Conservation (phyloP, 192 early-diverging fungal genomes). For the Backusella circina region DNA sequence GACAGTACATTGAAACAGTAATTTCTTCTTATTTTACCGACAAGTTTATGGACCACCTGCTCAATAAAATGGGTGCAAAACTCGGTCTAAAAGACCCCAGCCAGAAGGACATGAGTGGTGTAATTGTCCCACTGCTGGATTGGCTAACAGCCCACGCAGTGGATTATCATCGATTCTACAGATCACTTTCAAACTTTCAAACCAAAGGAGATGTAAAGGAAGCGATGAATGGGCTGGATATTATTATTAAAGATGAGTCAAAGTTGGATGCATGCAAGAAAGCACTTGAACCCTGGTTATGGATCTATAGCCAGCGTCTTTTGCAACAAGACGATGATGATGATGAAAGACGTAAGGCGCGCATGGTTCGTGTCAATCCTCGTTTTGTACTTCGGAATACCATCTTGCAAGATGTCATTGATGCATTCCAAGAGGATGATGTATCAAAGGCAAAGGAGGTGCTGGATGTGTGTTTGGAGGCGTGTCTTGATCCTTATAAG, state of each 20-base stretch:
- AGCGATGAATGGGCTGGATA: conserved; percentile 12
- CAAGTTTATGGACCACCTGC: conserved; percentile 46
- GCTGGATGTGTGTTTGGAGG: conserved; percentile 41
- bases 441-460: conserved; percentile 35
- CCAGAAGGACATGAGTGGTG: conserved; percentile 33
- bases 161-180: conserved; percentile 77
- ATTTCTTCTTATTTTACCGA: conserved; percentile 46
- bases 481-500: conserved; percentile 55
- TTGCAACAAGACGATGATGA: conserved; percentile 26
- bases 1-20: conserved; percentile 46
- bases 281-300: conserved; percentile 45
- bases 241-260: conserved; percentile 22
- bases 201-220: conserved; percentile 23
- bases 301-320: conserved; percentile 51
- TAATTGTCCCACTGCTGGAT: conserved; percentile 64
- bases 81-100: conserved; percentile 38
- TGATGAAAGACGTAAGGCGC: conserved; percentile 27
- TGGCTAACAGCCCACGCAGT: conserved; percentile 57
- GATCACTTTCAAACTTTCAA: conserved; percentile 55
- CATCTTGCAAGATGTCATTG: conserved; percentile 66
- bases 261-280: conserved; percentile 31
- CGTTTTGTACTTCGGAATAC: conserved; percentile 75
- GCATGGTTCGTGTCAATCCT: conserved; percentile 73
- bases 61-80: conserved; percentile 58
- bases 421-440: conserved; percentile 38